These are phyloP conservation scores for Auriscalpium vulgare DNA, from an alignment of 768 basidiomycete genomes.

Conservation along the genomic window DNA sequence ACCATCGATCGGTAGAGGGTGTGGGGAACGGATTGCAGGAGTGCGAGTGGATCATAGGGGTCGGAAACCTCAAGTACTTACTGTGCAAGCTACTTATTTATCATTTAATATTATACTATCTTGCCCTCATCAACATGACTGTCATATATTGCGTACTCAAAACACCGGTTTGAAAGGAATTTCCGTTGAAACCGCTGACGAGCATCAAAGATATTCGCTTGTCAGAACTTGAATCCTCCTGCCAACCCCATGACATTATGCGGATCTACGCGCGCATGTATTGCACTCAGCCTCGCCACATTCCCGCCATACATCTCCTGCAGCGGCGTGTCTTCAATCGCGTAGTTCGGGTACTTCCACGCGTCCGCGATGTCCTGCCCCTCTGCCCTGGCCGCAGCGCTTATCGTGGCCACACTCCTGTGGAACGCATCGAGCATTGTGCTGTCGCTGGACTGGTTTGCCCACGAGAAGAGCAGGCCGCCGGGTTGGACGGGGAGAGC, in stretches of 20 bases:
- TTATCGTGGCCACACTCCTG: background rate
- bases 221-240: conserved; percentile 11
- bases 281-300: background rate
- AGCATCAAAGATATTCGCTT: background rate
- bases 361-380: conserved; percentile 2
- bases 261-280: conserved; percentile 6
- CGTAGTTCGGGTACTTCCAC: conserved; percentile 7
- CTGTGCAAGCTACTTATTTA: background rate
- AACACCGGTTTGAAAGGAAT: too few relatives aligned
- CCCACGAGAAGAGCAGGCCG: background rate
- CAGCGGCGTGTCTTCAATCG: conserved; percentile 1
- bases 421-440: too few relatives aligned
- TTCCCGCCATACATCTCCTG: conserved; percentile 9
- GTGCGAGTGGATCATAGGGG: too few relatives aligned
- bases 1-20: too few relatives aligned
- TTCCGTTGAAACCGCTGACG: too few relatives aligned
- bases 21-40: too few relatives aligned
- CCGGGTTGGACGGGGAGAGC: background rate
- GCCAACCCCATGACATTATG: conserved; percentile 13
- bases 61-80: too few relatives aligned
- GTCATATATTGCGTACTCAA: too few relatives aligned
- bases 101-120: too few relatives aligned
- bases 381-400: conserved; percentile 4
- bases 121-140: too few relatives aligned
- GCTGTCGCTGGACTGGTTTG: too few relatives aligned